phyloP scores from a whole-genome alignment of 768 basidiomycete genomes.

The Chalciporus piperatus region DNA sequence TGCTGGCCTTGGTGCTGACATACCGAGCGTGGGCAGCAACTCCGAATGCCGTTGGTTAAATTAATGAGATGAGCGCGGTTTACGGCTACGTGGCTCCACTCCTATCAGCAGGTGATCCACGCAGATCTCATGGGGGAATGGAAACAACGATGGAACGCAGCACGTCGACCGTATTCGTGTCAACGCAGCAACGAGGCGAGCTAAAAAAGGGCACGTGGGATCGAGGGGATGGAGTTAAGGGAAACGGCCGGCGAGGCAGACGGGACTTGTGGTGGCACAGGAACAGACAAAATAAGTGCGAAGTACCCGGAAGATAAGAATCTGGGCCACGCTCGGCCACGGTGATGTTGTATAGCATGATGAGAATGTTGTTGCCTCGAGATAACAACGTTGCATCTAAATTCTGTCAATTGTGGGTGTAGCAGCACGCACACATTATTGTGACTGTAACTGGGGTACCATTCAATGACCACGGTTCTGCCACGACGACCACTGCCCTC shows the following conservation, averaged over 20 bases:
- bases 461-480: too few species aligned
- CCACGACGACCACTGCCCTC: too few species aligned
- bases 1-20: too few species aligned
- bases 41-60: not conserved
- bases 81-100: conserved; percentile 13
- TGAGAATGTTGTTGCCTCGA: conserved; percentile 14
- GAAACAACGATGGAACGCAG: conserved; percentile 1
- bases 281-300: not conserved
- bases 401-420: not conserved
- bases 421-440: not conserved
- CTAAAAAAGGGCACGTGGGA: conserved; percentile 15
- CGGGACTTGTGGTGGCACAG: not conserved
- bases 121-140: conserved; percentile 10
- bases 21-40: not conserved
- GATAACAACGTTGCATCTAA: conserved; percentile 23
- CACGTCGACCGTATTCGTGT: not conserved
- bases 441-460: conserved; percentile 14
- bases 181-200: conserved; percentile 12
- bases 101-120: conserved; percentile 20
- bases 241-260: conserved; percentile 5
- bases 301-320: not conserved
- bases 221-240: conserved; percentile 18
- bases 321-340: not conserved
- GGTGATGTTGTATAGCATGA: not conserved
- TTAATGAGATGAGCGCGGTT: conserved; percentile 3